These are phyloP conservation scores for Epichloe uncinata DNA, from an alignment of 2,329 filamentous ascomycete genomes.

Conservation along the genomic window DNA sequence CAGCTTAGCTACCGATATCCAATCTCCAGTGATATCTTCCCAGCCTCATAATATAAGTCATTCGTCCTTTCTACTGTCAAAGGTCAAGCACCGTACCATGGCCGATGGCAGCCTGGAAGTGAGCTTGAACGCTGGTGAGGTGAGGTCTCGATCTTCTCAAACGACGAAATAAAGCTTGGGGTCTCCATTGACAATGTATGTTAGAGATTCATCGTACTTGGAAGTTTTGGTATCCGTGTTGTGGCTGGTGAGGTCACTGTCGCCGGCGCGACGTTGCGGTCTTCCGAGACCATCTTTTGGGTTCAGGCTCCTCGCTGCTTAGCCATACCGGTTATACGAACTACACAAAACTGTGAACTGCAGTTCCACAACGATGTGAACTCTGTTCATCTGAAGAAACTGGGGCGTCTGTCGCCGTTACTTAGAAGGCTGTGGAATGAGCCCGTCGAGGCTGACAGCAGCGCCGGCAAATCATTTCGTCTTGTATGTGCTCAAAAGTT, in stretches of 20 bases:
- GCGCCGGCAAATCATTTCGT: constrained; percentile 27
- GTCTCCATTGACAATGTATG: not conserved
- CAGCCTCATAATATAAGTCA: constrained; percentile 18
- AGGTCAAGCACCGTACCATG: constrained; percentile 29
- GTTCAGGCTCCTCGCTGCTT: constrained; percentile 56
- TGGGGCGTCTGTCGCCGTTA: constrained; percentile 50
- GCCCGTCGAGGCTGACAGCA: constrained; percentile 10
- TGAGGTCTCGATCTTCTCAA: constrained; percentile 14
- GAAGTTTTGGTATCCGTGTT: constrained; percentile 54
- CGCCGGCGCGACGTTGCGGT: constrained; percentile 47
- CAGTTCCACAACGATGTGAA: constrained; percentile 43
- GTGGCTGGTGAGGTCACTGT: constrained; percentile 49
- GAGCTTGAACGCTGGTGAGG: constrained; percentile 35
- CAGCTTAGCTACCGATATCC: not conserved
- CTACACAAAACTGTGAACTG: constrained; percentile 33
- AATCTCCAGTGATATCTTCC: not conserved
- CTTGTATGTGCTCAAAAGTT: constrained; percentile 28
- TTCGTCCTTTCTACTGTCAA: constrained; percentile 32
- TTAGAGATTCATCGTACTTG: constrained; percentile 49
- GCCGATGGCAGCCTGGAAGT: constrained; percentile 28
- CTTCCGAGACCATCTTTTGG: constrained; percentile 34
- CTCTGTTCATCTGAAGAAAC: constrained; percentile 32
- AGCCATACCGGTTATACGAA: constrained; percentile 53
- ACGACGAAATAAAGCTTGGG: constrained; percentile 8
- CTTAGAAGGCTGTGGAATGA: constrained; percentile 56